Conservation (phyloP, 768 basidiomycete genomes). For the Mrakia frigida region DNA sequence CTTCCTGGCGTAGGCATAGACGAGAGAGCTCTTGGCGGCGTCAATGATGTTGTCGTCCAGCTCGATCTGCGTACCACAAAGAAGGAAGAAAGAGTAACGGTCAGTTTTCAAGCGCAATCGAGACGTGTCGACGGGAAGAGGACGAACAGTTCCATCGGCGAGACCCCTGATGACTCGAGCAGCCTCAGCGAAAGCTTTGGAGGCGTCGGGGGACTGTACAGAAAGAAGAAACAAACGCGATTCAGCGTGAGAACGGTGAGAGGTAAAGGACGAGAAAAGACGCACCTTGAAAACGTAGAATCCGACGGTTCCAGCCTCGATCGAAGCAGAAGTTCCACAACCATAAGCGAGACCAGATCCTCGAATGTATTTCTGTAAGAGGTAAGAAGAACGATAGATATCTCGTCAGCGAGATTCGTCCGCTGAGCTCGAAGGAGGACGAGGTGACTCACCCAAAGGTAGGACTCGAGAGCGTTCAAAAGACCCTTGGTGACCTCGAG, state of each 20-base stretch:
- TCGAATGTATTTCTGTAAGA: conserved; percentile 62
- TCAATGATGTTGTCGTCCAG: conserved; percentile 77
- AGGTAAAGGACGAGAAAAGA: not conserved
- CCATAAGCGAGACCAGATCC: conserved; percentile 94
- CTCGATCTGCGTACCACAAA: conserved; percentile 57
- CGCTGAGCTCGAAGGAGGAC: conserved; percentile 44
- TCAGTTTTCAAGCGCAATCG: not conserved
- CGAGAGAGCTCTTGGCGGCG: conserved; percentile 85
- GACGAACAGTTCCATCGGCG: conserved; percentile 68
- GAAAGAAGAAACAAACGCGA: conserved; percentile 22
- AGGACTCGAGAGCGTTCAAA: conserved; percentile 74
- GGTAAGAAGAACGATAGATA: not conserved
- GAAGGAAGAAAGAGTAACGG: not conserved
- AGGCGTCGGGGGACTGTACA: conserved; percentile 73
- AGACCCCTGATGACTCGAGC: conserved; percentile 70
- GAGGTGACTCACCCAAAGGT: conserved; percentile 10
- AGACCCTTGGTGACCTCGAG: conserved; percentile 77
- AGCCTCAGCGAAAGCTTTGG: conserved; percentile 75
- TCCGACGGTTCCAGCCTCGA: conserved; percentile 68
- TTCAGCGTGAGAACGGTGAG: not conserved
- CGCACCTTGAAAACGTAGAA: conserved; percentile 67
- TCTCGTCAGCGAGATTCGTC: not conserved
- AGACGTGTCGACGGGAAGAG: conserved; percentile 35
- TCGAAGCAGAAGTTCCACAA: conserved; percentile 66
- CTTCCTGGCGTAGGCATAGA: conserved; percentile 70